phyloP scores from a whole-genome alignment of 257 asterid genomes.

The Scutellaria baicalensis region DNA sequence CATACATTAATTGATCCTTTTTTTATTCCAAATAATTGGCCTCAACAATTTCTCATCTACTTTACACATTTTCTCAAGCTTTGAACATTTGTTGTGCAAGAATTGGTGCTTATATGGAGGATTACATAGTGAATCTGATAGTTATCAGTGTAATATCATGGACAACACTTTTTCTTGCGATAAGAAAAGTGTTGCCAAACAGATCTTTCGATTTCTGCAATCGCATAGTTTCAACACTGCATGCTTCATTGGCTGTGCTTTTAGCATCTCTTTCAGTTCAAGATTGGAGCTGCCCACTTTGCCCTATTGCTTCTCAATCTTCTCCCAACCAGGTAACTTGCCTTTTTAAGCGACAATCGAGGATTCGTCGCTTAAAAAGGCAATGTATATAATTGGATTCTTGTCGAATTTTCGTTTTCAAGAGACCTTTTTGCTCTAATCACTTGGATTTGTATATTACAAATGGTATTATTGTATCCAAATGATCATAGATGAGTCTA shows the following conservation, averaged over 20 bases:
- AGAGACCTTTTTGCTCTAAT: too few relatives aligned
- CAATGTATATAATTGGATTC: too few relatives aligned
- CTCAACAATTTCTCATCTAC: neutral
- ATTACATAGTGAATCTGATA: constrained; percentile 30
- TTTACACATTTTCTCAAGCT: neutral
- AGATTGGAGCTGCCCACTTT: constrained; percentile 74
- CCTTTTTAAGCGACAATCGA: too few relatives aligned
- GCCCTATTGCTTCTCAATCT: constrained; percentile 62
- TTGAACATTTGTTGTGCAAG: neutral
- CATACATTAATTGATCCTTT: too few relatives aligned
- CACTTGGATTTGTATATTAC: too few relatives aligned
- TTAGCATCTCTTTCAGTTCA: constrained; percentile 58
- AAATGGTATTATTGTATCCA: too few relatives aligned
- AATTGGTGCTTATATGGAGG: constrained; percentile 38
- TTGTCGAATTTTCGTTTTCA: too few relatives aligned
- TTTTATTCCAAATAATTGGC: too few relatives aligned
- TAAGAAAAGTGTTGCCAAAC: constrained; percentile 29
- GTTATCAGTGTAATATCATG: constrained; percentile 49
- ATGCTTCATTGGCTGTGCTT: constrained; percentile 52
- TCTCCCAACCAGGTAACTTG: constrained; percentile 58
- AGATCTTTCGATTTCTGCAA: constrained; percentile 80
- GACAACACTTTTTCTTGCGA: constrained; percentile 46
- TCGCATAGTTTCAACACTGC: constrained; percentile 61
- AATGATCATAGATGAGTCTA: too few relatives aligned
- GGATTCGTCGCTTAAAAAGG: too few relatives aligned